Percentiles rank a stretch among this genome's conserved stretches.
Conservation (phyloP, 345 rosid genomes). For the Angophora floribunda region DNA sequence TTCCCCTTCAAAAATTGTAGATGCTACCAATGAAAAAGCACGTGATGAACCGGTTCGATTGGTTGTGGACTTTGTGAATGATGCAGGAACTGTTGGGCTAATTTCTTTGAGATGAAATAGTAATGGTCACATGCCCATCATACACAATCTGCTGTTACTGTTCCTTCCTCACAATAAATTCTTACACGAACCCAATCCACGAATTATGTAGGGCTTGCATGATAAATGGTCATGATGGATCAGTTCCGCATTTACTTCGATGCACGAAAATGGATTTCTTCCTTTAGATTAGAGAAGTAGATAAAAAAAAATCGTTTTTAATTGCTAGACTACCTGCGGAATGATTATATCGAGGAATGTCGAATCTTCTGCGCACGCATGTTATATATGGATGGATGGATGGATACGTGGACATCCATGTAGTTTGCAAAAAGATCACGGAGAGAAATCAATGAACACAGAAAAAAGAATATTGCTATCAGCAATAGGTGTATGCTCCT, state of each 20-base stretch:
- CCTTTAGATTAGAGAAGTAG: neutral
- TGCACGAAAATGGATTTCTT: neutral
- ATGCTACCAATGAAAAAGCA: neutral
- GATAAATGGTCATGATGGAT: neutral
- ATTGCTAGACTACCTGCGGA: neutral
- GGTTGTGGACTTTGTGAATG: neutral
- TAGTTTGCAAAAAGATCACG: neutral
- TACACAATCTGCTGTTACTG: fast-evolving
- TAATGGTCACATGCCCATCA: neutral
- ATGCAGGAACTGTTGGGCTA: neutral
- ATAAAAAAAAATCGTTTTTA: neutral
- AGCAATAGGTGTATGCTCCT: neutral
- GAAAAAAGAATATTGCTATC: neutral
- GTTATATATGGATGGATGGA: neutral
- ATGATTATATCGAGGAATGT: neutral
- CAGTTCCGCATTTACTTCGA: neutral
- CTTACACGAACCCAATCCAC: neutral
- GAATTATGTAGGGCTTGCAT: neutral
- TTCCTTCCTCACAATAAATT: neutral
- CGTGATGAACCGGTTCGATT: neutral
- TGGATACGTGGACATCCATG: neutral
- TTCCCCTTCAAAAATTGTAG: neutral
- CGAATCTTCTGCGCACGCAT: fast-evolving
- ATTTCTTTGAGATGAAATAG: neutral
- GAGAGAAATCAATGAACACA: neutral